Evolutionary conservation across 2,329 filamentous ascomycete species (phyloP).

Genomic region (Botrytis tulipae): DNA sequence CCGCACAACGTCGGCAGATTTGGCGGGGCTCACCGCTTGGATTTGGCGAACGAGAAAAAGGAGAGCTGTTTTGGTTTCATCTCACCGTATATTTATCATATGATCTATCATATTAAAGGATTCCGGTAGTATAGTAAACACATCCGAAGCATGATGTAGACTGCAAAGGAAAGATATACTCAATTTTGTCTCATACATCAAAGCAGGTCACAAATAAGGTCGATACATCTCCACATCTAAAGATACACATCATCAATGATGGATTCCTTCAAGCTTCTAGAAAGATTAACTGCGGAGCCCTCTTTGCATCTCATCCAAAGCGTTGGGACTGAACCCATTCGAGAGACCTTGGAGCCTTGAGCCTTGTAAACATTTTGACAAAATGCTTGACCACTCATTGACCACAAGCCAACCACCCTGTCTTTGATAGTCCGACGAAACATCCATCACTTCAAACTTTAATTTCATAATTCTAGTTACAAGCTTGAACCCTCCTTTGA

Average conservation of each 20-base stretch:
- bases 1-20: background rate
- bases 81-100: slow-evolving; percentile 11
- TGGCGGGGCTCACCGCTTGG: background rate
- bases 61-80: background rate
- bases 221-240: background rate
- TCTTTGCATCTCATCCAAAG: slow-evolving; percentile 13
- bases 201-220: slow-evolving; percentile 7
- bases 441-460: slow-evolving; percentile 13
- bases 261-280: slow-evolving; percentile 16
- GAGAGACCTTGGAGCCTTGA: slow-evolving; percentile 3
- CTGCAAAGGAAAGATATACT: background rate
- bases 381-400: background rate
- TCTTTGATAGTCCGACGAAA: slow-evolving; percentile 19
- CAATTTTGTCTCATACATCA: background rate
- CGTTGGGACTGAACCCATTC: slow-evolving; percentile 16
- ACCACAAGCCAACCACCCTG: background rate
- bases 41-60: slow-evolving; percentile 15
- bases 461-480: slow-evolving; percentile 11
- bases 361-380: slow-evolving; percentile 11
- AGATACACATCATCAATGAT: slow-evolving; percentile 15
- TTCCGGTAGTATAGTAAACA: background rate
- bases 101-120: background rate
- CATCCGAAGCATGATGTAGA: background rate
- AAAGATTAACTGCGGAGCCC: slow-evolving; percentile 20
- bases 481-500: slow-evolving; percentile 10